phyloP scores from a whole-genome alignment of 495 filamentous ascomycete genomes.

The Penicillium manginii region DNA sequence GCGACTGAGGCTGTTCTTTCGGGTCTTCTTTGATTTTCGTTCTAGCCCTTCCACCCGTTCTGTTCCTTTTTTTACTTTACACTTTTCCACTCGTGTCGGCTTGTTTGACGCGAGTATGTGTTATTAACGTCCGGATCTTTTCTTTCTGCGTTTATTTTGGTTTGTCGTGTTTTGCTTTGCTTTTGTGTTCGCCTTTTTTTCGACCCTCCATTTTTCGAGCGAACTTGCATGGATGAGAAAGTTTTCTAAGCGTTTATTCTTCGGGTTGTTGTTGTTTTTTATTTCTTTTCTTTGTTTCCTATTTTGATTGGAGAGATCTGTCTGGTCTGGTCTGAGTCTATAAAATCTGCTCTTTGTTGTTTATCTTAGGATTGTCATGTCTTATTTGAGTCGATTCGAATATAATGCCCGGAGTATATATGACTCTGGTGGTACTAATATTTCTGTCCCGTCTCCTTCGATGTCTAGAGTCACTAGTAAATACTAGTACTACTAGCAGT shows the following conservation, averaged over 20 bases:
- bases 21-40: constrained; percentile 59
- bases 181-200: constrained; percentile 4
- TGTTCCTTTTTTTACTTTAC: not conserved
- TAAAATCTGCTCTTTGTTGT: constrained; percentile 12
- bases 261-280: constrained; percentile 1
- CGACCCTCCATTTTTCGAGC: constrained; percentile 14
- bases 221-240: constrained; percentile 30
- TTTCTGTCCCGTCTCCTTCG: too few species aligned
- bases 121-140: constrained; percentile 17
- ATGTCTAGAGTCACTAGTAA: too few species aligned
- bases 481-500: too few species aligned
- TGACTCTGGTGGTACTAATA: constrained; percentile 17
- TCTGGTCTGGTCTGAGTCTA: constrained; percentile 2
- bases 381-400: not conserved
- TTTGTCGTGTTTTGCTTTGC: not conserved
- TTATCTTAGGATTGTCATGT: constrained; percentile 8
- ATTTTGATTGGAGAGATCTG: constrained; percentile 2
- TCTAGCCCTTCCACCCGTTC: too few species aligned
- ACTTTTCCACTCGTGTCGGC: constrained; percentile 1
- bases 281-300: constrained; percentile 5
- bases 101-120: not conserved
- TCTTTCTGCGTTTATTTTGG: not conserved
- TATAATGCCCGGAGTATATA: constrained; percentile 22
- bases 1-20: constrained; percentile 78
- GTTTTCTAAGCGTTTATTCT: constrained; percentile 21